Evolutionary conservation across 257 asterid genomes (phyloP).

Genomic region (Jaltomata sinuosa): DNA sequence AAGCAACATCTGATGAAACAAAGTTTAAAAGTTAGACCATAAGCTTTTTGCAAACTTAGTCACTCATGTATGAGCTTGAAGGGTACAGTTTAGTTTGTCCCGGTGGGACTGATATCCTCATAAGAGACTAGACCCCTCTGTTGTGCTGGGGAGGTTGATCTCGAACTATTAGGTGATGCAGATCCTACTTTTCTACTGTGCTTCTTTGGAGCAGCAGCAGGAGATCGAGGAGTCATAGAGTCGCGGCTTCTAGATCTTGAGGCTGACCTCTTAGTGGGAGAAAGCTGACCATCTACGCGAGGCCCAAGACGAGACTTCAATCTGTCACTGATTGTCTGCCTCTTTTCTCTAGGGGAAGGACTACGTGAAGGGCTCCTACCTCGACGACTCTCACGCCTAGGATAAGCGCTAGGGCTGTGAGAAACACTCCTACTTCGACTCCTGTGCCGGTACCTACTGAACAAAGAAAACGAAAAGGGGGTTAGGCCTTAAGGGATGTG

Average conservation of each 20-base stretch:
- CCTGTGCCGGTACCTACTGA: conserved; percentile 54
- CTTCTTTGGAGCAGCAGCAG: conserved; percentile 33
- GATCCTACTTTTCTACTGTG: conserved; percentile 20
- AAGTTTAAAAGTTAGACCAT: neutral
- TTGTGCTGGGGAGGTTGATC: conserved; percentile 50
- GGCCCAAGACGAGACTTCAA: conserved; percentile 88
- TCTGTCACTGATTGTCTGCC: conserved; percentile 43
- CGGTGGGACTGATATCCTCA: conserved; percentile 64
- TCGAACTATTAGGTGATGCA: conserved; percentile 28
- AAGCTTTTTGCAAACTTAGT: neutral
- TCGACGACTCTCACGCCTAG: conserved; percentile 32
- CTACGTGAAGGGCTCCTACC: conserved; percentile 68
- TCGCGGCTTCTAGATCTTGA: conserved; percentile 51
- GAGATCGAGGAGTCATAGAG: conserved; percentile 43
- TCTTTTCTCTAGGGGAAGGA: conserved; percentile 49
- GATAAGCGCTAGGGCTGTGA: conserved; percentile 57
- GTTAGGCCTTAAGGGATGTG: neutral
- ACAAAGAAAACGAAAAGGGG: neutral
- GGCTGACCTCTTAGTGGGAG: conserved; percentile 26
- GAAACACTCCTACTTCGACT: conserved; percentile 66
- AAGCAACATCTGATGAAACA: neutral
- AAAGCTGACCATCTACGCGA: conserved; percentile 18
- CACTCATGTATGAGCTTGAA: neutral
- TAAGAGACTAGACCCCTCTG: conserved; percentile 73
- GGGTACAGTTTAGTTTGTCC: conserved; percentile 19